These are phyloP conservation scores for Trichoderma gamsii DNA, from an alignment of 495 filamentous ascomycete genomes.

Conservation along the genomic window DNA sequence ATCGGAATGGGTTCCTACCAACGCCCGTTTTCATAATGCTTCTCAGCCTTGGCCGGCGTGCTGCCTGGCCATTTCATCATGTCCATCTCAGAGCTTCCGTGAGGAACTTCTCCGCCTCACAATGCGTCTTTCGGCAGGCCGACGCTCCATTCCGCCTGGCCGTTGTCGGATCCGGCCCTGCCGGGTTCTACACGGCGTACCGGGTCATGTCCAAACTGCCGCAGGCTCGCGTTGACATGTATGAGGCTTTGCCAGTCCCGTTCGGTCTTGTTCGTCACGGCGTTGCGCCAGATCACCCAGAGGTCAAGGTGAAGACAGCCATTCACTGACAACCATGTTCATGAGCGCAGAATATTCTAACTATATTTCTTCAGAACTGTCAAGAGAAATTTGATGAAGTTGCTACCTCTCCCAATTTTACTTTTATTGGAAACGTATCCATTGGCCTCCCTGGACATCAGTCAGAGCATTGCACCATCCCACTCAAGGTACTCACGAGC, in stretches of 20 bases:
- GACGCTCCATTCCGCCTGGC: slow-evolving; percentile 59
- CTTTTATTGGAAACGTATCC: slow-evolving; percentile 83
- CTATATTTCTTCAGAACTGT: slow-evolving; percentile 63
- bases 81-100: background rate
- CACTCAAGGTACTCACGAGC: slow-evolving; percentile 59
- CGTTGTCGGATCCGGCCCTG: slow-evolving; percentile 89
- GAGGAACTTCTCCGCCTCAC: background rate
- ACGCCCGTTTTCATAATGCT: background rate
- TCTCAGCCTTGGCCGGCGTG: background rate
- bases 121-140: background rate
- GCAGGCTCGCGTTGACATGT: slow-evolving; percentile 83
- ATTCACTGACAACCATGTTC: background rate
- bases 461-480: slow-evolving; percentile 49
- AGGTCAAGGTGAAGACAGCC: slow-evolving; percentile 69
- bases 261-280: slow-evolving; percentile 90
- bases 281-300: slow-evolving; percentile 93
- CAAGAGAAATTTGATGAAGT: slow-evolving; percentile 88
- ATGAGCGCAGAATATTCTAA: background rate
- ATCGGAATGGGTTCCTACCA: background rate
- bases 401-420: slow-evolving; percentile 72
- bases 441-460: slow-evolving; percentile 54
- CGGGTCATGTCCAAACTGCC: slow-evolving; percentile 68
- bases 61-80: background rate
- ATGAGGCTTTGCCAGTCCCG: slow-evolving; percentile 85
- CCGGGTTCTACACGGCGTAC: slow-evolving; percentile 91